Evolutionary conservation across 2,329 filamentous ascomycete genomes (phyloP), one percentile per base, ranked within the genome.

Genomic region (Aspergillus thermomutatus): DNA sequence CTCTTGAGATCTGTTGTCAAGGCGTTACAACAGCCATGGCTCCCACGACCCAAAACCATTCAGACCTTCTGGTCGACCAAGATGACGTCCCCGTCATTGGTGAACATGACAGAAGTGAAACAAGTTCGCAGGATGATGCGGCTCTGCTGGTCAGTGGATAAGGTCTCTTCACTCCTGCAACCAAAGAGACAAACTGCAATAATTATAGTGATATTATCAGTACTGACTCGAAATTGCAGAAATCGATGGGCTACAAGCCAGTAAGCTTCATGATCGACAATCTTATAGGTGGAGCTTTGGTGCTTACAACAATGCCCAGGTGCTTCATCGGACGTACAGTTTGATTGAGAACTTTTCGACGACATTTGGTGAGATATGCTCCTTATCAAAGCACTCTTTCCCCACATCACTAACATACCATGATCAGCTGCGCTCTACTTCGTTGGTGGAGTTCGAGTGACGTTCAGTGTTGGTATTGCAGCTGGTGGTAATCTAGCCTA

Each of bases 401-500:
- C 3, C 21, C 28, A 31, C 4, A 11, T 9, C n/a, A 10, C 58
- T 64, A 56, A 64, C 31, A n/a, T 19, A 10, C 17, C 4, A 31
- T 52, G 8, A 9, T 49, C 41, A 85, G 83, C 83, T 59, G 83
- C 83, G 1, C 72, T 86, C 2, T 86, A 85, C 69, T 85, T 85
- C 56, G 79, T 86, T 47, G 83, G 83, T 28, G 83, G 81, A 57
- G 81, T 85, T 41, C 79, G 83, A 43, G 82, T 84, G 2, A 85
- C 83, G 0, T 86, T 84, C 65, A 84, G 80, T n/a, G 86, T 83
- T 10, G 83, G 83, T 59, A 84, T 86, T 40, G 82, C 81, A 26
- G 83, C 83, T 19, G 83, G 84, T 54, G 83, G 83, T 45, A 83
- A 83, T 59, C 68, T 85, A 50, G 83, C 83, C 7, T 86, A 86